phyloP scores from a whole-genome alignment of 176 grass and related monocot species.

The Zea mays region Zm-B73-REFERENCE-NAM-5.0 NC_050099.1:223249501-223250000 shows the following conservation, averaged over 20 bases:
- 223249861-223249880: not conserved
- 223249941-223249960: not conserved
- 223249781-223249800: too few relatives aligned
- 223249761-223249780: not conserved
- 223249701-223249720: not conserved
- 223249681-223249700: not conserved
- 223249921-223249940: not conserved
- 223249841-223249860: not conserved
- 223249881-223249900: not conserved
- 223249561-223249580: not conserved
- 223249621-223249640: too few relatives aligned
- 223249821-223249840: not conserved
- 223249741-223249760: not conserved
- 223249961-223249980: not conserved
- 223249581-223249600: not conserved
- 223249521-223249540: not conserved
- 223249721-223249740: not conserved
- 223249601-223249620: not conserved
- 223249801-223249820: not conserved
- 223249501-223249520: not conserved
- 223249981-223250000: conserved; percentile 12
- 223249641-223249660: not conserved
- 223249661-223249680: not conserved
- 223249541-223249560: not conserved
- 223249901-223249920: not conserved